phyloP scores from a whole-genome alignment of 2,329 filamentous ascomycete genomes.

The Didymella sp. region DNA sequence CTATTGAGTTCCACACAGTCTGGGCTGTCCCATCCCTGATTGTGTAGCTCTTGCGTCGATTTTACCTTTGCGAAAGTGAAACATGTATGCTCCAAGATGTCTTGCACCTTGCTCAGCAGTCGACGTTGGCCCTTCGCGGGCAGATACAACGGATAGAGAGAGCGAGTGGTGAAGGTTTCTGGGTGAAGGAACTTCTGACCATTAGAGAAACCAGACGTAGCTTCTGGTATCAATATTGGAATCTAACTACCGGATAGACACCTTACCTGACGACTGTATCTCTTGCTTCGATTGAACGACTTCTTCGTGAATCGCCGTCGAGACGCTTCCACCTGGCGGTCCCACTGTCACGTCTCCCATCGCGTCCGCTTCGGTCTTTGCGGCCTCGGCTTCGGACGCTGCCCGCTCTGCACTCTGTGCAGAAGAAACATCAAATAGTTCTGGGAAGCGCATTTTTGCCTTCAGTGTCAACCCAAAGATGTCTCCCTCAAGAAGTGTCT shows the following conservation, averaged over 20 bases:
- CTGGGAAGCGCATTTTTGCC: conserved; percentile 2
- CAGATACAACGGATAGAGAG: not conserved
- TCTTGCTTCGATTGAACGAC: not conserved
- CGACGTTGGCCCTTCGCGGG: not conserved
- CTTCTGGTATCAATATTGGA: not conserved
- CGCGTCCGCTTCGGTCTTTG: not conserved
- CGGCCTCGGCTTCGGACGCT: not conserved
- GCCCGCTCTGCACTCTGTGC: conserved; percentile 4
- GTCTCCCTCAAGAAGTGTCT: not conserved
- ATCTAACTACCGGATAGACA: not conserved
- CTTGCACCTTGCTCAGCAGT: conserved; percentile 1
- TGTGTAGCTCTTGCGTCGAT: not conserved
- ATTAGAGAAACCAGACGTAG: not conserved
- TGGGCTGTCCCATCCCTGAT: not conserved
- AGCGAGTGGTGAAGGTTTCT: not conserved
- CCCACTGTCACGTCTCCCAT: not conserved
- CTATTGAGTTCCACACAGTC: conserved; percentile 4
- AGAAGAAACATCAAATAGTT: conserved; percentile 2
- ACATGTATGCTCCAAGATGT: not conserved
- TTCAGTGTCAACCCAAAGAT: not conserved
- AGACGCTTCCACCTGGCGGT: not conserved
- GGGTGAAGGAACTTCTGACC: not conserved
- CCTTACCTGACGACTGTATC: not conserved
- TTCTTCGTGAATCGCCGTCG: not conserved
- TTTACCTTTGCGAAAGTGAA: not conserved